phyloP scores from a whole-genome alignment of 73 alveolate genomes.

The Uronychia binucleata region DNA sequence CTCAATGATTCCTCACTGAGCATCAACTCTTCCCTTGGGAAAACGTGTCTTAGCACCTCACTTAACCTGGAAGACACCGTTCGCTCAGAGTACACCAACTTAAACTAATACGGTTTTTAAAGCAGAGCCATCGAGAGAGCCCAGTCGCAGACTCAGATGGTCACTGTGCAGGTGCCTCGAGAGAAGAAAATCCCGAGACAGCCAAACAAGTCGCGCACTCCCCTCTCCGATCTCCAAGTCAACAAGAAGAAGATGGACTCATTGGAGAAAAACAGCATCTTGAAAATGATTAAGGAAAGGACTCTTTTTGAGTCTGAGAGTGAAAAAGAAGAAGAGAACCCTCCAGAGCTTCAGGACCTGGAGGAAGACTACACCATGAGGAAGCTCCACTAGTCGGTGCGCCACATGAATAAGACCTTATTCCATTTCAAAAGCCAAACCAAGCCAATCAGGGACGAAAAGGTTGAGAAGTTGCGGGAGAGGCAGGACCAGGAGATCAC shows the following conservation, averaged over 20 bases:
- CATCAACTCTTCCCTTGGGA: background rate
- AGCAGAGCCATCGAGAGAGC: background rate
- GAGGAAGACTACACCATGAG: background rate
- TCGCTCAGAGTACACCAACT: background rate
- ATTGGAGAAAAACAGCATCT: background rate
- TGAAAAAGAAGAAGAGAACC: background rate
- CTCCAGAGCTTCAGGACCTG: background rate
- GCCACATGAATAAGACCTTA: background rate
- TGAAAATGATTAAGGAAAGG: background rate
- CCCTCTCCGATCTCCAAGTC: background rate
- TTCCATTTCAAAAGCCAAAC: background rate
- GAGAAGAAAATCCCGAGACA: background rate
- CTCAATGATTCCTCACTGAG: background rate
- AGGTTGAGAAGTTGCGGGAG: background rate
- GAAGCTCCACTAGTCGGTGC: background rate
- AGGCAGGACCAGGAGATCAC: background rate
- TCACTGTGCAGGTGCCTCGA: background rate
- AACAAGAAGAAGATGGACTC: background rate
- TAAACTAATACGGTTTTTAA: background rate
- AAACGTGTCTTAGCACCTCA: background rate
- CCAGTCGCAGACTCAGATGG: background rate
- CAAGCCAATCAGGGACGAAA: background rate
- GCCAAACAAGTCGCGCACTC: background rate
- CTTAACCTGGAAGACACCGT: background rate
- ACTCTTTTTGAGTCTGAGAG: background rate